phyloP scores from a whole-genome alignment of 345 rosid species.

The Trapa bicornis region DNA sequence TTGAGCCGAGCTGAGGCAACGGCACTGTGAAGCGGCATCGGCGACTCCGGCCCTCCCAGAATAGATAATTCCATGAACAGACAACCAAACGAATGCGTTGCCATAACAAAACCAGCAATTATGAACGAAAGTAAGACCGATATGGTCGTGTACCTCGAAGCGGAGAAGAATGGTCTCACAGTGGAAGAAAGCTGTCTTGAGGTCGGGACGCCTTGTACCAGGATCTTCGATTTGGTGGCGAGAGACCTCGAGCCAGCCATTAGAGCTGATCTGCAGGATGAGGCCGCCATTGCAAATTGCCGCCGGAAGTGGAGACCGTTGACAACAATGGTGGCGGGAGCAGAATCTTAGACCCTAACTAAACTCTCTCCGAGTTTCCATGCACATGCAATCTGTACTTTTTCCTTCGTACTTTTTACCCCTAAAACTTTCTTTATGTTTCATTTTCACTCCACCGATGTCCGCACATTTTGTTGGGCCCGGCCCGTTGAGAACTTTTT shows the following conservation, averaged over 20 bases:
- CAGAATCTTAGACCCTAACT: neutral
- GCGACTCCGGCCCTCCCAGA: conserved; percentile 52
- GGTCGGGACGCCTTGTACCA: conserved; percentile 15
- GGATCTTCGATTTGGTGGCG: conserved; percentile 20
- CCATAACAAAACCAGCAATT: too few relatives aligned
- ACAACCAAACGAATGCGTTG: neutral
- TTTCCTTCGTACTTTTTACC: neutral
- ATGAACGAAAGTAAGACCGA: neutral
- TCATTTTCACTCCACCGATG: neutral
- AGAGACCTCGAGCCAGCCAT: conserved; percentile 26
- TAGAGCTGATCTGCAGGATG: conserved; percentile 26
- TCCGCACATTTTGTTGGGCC: too few relatives aligned
- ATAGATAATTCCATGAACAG: conserved; percentile 41
- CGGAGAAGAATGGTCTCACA: conserved; percentile 18
- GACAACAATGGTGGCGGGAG: neutral
- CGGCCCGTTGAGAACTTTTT: too few relatives aligned
- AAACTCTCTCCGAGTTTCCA: neutral
- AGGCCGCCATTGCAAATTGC: conserved; percentile 21
- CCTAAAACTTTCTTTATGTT: neutral
- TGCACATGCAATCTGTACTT: neutral
- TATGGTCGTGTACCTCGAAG: conserved; percentile 34
- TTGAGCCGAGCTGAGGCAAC: conserved; percentile 70
- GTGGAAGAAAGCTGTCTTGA: conserved; percentile 23
- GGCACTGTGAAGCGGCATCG: conserved; percentile 77
- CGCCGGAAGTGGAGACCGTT: neutral